Conservation (phyloP, 192 early-diverging fungal species). For the Thamnidium elegans region DNA sequence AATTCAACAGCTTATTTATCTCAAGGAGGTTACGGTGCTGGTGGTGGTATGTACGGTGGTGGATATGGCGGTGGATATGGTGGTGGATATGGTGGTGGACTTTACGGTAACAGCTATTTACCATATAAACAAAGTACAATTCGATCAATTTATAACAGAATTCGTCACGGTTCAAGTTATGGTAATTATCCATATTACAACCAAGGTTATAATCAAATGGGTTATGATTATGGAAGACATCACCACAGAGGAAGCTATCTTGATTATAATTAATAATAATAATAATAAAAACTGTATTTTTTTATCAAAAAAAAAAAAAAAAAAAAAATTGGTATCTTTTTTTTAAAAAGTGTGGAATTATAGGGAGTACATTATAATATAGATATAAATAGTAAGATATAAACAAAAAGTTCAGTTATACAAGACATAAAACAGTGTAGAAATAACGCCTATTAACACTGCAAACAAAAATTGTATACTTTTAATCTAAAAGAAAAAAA, state of each 20-base stretch:
- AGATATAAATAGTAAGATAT: background rate
- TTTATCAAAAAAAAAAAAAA: background rate
- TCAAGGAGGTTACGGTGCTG: background rate
- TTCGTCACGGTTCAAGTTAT: slow-evolving; percentile 2
- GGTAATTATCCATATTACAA: background rate
- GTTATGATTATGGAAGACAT: slow-evolving; percentile 10
- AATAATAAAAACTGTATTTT: too few species aligned
- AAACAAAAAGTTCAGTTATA: slow-evolving; percentile 4
- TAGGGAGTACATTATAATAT: background rate
- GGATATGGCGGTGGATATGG: background rate
- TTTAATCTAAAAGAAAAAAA: background rate
- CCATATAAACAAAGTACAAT: slow-evolving; percentile 10
- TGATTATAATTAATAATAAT: slow-evolving; percentile 1
- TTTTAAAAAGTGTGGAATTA: background rate
- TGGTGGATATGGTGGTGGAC: background rate
- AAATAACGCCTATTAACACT: slow-evolving; percentile 3
- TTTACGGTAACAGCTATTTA: background rate
- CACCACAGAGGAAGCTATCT: background rate
- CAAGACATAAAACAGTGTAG: slow-evolving; percentile 14
- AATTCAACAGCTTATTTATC: background rate
- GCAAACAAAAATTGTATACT: slow-evolving; percentile 10
- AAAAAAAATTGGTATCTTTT: background rate
- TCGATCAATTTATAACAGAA: slow-evolving; percentile 1
- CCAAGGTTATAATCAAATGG: background rate
- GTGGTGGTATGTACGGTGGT: background rate